Evolutionary conservation across 108 stramenopile genomes (phyloP).

Genomic region (Aurantiochytrium sp.): DNA sequence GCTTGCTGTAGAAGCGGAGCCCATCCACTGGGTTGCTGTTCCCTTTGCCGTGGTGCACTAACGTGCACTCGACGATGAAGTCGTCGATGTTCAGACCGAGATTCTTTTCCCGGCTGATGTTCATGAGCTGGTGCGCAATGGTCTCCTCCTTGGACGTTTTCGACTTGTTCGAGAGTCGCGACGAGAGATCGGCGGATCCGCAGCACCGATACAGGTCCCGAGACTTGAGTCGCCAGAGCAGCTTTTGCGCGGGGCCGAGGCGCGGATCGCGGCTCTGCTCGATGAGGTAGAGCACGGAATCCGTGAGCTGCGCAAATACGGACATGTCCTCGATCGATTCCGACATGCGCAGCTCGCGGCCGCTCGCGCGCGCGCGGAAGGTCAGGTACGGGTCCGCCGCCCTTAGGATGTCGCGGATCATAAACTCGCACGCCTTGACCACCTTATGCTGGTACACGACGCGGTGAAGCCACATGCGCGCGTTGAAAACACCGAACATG

Average conservation of each 20-base stretch:
- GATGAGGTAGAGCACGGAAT: neutral
- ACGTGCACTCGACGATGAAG: neutral
- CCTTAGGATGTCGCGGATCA: conserved; percentile 31
- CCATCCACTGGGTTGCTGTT: conserved; percentile 21
- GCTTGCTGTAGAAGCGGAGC: conserved; percentile 8
- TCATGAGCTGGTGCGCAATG: neutral
- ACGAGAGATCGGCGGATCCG: neutral
- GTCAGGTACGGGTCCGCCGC: neutral
- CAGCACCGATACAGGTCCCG: conserved; percentile 30
- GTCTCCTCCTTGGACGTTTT: neutral
- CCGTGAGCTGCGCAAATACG: neutral
- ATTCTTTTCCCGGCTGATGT: neutral
- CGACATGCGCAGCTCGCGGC: neutral
- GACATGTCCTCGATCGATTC: conserved; percentile 28
- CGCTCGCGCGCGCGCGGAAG: neutral
- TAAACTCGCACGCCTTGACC: conserved; percentile 51
- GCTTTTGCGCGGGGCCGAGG: neutral
- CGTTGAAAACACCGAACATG: conserved; percentile 40
- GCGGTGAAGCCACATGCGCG: conserved; percentile 34
- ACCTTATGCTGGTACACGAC: conserved; percentile 54
- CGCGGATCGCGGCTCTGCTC: neutral
- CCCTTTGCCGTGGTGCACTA: conserved; percentile 6
- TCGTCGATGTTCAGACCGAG: neutral
- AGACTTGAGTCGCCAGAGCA: neutral
- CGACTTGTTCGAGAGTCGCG: neutral